Evolutionary conservation across 2,329 filamentous ascomycete species (phyloP), one percentile per base, ranked within the genome.

Genomic region (Fusarium piperis): DNA sequence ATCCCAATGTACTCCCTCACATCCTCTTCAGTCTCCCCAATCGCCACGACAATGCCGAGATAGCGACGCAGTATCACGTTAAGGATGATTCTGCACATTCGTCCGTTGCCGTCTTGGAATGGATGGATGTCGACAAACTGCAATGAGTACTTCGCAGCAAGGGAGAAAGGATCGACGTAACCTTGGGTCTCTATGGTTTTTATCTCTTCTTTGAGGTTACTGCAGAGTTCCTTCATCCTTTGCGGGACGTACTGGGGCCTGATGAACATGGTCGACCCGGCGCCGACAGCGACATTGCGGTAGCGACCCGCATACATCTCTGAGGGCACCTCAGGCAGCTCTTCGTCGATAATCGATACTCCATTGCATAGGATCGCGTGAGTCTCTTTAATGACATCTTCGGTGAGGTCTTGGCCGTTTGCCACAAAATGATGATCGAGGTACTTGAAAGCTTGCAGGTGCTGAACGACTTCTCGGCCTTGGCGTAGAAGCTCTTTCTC

Each of bases 21-120:
- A 1, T 77, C 75, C 2, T 74, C 67, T 1, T 51, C 59, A 0
- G 33, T n/a, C n/a, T 78, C 76, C 0, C 75, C 74, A 5, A 79
- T 76, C 0, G 69, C 16, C 0, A 77, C 18, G 0, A 76, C 36
- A 0, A 76, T 48, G 0, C 80, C 77, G 0, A 65, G 65, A 52
- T 79, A 81, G 1, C 79, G 80, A 1, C 81, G 62, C 0, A 83
- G 60, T 0, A 84, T 74, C 0, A 74, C 75, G 16, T 83, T 84
- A 0, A 83, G 73, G 2, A 84, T 74, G 12, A 84, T 73, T 0
- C 81, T 76, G 38, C 80, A 82, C 67, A 79, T 76, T 2, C 81
- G 66, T 0, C 81, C 81, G 30, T 84, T 84, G 0, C 81, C 81
- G 28, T 83, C 81, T 12, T 75, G 73, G 26, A 84, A 84, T 0